phyloP scores from a whole-genome alignment of 768 basidiomycete genomes.

The Coprinopsis sp. region DNA sequence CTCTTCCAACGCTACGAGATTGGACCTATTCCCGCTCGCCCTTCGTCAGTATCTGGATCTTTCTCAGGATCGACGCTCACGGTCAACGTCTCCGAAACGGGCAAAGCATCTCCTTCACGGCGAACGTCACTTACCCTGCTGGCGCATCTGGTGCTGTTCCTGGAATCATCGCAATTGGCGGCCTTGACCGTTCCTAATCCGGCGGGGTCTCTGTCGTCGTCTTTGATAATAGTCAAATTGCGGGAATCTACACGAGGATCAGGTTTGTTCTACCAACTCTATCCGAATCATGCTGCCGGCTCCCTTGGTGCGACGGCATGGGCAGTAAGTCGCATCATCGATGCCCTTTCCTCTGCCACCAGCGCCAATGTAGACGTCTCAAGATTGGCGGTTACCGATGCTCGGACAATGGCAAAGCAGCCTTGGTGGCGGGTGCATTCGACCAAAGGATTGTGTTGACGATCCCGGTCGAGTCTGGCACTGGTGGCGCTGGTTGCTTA shows the following conservation, averaged over 20 bases:
- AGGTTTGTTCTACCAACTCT: constrained; percentile 52
- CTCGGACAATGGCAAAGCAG: constrained; percentile 53
- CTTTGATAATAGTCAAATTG: constrained; percentile 48
- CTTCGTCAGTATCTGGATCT: constrained; percentile 37
- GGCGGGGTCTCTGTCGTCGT: constrained; percentile 36
- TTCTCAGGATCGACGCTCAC: constrained; percentile 26
- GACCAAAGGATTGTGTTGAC: constrained; percentile 50
- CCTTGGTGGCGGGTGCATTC: constrained; percentile 51
- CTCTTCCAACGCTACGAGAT: constrained; percentile 47
- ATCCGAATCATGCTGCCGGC: constrained; percentile 36
- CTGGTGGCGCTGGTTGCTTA: constrained; percentile 52
- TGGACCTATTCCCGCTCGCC: constrained; percentile 40
- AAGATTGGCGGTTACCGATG: constrained; percentile 50
- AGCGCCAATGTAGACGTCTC: constrained; percentile 27
- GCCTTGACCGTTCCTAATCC: constrained; percentile 33
- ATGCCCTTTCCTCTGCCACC: constrained; percentile 44
- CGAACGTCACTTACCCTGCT: constrained; percentile 37
- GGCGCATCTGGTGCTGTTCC: constrained; percentile 42
- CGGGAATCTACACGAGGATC: constrained; percentile 40
- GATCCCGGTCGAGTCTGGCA: constrained; percentile 55
- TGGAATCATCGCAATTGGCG: constrained; percentile 45
- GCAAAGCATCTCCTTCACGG: constrained; percentile 41
- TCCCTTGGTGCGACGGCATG: constrained; percentile 54
- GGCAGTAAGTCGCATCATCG: constrained; percentile 54
- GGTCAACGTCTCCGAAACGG: constrained; percentile 39